Evolutionary conservation across 2,329 filamentous ascomycete species (phyloP), one percentile per base, ranked within the genome.

Genomic region (Talaromyces sp.): DNA sequence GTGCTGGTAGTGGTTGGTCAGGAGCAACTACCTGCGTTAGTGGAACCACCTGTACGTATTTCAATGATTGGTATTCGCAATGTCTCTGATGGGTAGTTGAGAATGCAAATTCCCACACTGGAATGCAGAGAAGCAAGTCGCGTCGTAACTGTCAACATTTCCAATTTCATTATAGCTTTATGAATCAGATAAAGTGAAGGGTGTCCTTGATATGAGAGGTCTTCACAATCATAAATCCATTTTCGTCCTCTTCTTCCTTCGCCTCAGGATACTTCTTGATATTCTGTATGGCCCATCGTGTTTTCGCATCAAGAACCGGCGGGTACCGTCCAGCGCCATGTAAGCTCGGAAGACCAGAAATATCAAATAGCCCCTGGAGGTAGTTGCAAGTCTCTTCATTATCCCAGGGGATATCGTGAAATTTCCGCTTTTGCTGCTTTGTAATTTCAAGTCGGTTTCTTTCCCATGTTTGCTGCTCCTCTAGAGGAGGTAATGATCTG

Each of bases 51-150:
- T 70, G 67, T 53, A 63, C 57, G 6, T 56, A 57, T 17, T 33
- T 35, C 19, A 70, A 65, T 53, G 56, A 59, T 20, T 70, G 61
- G 57, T 70, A 70, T 35, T 70, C 66, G 7, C 67, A 70, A 56
- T 70, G 66, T 35, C 36, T 39, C 17, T 36, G 33, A 36, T 11
- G 33, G n/a, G 33, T 13, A n/a, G 17, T 39, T 19, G 9, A 19
- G 36, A 20, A 39, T 39, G n/a, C 20, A 9, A 27, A 36, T 36
- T 14, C 3, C 16, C 36, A 20, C 16, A 13, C 10, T 19, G 4
- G 24, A 27, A 27, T 27, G 24, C 9, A 27, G 4, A 27, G 4
- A 9, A 27, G 24, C 24, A 27, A 27, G 4, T 27, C 5, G 9
- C 24, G 5, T 27, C 24, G 24, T 5, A 4, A 27, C 5, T 27